Evolutionary conservation across 2,329 filamentous ascomycete species (phyloP), one percentile per base, ranked within the genome.

Genomic region (Fusarium newnesense): DNA sequence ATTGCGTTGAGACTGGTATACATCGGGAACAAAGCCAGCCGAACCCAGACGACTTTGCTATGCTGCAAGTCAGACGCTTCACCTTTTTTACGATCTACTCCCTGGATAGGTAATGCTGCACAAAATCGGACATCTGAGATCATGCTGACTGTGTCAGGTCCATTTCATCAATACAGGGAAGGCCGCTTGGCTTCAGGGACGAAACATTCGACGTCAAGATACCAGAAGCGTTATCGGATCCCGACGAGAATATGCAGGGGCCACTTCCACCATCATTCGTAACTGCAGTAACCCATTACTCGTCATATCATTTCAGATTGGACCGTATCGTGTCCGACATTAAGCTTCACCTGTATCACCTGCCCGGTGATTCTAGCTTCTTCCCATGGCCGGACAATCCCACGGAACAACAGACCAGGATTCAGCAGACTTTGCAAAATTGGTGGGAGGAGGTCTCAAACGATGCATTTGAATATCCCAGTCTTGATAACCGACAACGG

Each of bases 281-380:
- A 1, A 50, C 47, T 7, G 47, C 47, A 3, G 47, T 50, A 9
- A 24, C 47, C 0, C 30, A 1, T 34, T 50, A 50, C 0, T 50
- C 47, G 2, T n/a, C 47, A 0, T 50, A 50, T 0, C 47, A 50
- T 18, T 50, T 50, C 47, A 32, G 30, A 18, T 5, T 50, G 8
- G 47, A 50, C 47, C 30, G 47, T 5, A 50, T 34, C 11, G 47
- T 50, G 1, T 50, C 47, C 0, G 21, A 50, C 0, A 50, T 50
- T 1, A 50, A 50, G 5, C 47, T 50, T 1, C 47, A 30, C 1
- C 11, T 50, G 0, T 50, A 50, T 50, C 47, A 50, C 2, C 5
- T 50, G 80, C 76, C 75, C 0, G 60, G 62, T 9, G 69, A 68
- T 5, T 75, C 76, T 0, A 58, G 49, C 13, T 72, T 68, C 58